Evolutionary conservation across 768 basidiomycete genomes (phyloP), one percentile per base, ranked within the genome.

Genomic region (Phylloporus arenicola): DNA sequence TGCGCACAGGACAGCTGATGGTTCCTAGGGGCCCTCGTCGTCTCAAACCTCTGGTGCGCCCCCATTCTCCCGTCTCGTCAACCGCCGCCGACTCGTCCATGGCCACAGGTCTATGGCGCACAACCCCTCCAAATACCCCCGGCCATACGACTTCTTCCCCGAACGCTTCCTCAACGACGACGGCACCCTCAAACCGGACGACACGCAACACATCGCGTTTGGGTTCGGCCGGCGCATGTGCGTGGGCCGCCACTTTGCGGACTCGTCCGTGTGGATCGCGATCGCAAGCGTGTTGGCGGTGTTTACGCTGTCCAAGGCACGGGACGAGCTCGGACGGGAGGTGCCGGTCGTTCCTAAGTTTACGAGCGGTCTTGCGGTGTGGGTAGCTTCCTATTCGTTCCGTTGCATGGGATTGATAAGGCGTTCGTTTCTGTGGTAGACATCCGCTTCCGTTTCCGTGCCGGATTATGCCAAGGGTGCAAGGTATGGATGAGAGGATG

Each of bases 151-250:
- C 16, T 74, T 74, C 57, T 43, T 50, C n/a, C 73, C 71, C 1
- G 73, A 74, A 44, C 64, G 72, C 3, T 75, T 75, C 52, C 48
- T 74, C 9, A 62, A 72, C 30, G 45, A 41, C 3, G 55, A 57
- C 12, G 57, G 60, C 6, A 51, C 48, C 1, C 51, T 59, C 40
- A 53, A 43, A 25, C 46, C 45, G 0, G 54, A 60, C 33, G 51
- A 52, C 41, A 49, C 35, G 20, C 31, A 50, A 7, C 39, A 52
- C 33, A 50, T 61, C 19, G 43, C 47, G 1, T 65, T 64, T 29
- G 64, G 64, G 2, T 64, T 65, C 38, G 64, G 60, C 22, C 50
- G 63, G 16, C 56, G 62, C 8, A 55, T 66, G 13, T 65, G 64
- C 11, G 55, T 59, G 7, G 64, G 64, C 5, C 43, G 57, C 16